These are phyloP conservation scores for Leonotis leonurus DNA, from an alignment of 257 asterid species.

Conservation along the genomic window DNA sequence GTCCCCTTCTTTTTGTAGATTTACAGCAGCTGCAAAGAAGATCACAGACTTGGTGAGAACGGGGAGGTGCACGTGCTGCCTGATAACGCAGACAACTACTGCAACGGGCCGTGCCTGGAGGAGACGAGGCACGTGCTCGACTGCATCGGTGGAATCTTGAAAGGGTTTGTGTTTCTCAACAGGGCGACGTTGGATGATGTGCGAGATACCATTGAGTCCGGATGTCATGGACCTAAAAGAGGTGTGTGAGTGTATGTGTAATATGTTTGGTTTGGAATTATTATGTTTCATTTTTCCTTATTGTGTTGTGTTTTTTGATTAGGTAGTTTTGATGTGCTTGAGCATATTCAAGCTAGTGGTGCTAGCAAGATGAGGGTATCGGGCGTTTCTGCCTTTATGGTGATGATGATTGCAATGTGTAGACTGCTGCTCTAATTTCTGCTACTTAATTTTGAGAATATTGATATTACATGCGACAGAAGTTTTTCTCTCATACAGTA, in stretches of 20 bases:
- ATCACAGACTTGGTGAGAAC: slow-evolving; percentile 43
- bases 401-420: slow-evolving; percentile 21
- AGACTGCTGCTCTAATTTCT: slow-evolving; percentile 19
- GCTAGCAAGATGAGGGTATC: slow-evolving; percentile 22
- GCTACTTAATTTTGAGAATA: too few species aligned
- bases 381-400: slow-evolving; percentile 22
- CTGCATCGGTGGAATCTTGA: slow-evolving; percentile 40
- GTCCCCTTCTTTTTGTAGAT: slow-evolving; percentile 37
- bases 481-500: too few species aligned
- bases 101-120: slow-evolving; percentile 58
- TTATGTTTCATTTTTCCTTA: background rate
- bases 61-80: slow-evolving; percentile 64
- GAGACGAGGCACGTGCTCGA: slow-evolving; percentile 63
- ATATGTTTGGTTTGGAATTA: background rate
- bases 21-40: slow-evolving; percentile 54
- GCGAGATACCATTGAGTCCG: slow-evolving; percentile 47
- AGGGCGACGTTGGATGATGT: slow-evolving; percentile 44
- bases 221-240: slow-evolving; percentile 68
- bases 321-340: slow-evolving; percentile 65
- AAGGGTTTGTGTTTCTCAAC: slow-evolving; percentile 45
- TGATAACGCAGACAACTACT: slow-evolving; percentile 48
- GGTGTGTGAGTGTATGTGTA: slow-evolving; percentile 28
- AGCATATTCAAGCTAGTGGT: slow-evolving; percentile 35
- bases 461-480: too few species aligned
- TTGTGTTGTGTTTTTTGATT: slow-evolving; percentile 3